Conservation (phyloP, 2,329 filamentous ascomycete genomes). For the Fusarium sp. region DNA sequence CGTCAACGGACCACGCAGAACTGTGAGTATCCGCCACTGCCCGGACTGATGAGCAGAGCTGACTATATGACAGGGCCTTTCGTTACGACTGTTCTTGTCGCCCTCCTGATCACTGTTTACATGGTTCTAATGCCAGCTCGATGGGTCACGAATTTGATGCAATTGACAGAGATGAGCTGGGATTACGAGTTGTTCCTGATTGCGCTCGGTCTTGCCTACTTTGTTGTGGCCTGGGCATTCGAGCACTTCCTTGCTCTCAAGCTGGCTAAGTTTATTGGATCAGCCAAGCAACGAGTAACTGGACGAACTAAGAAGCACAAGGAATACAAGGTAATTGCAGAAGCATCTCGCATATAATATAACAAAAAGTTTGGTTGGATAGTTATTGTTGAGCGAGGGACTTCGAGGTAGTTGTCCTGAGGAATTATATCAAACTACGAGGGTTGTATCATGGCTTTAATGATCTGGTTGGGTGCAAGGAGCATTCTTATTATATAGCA, state of each 20-base stretch:
- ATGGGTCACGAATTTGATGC: slow-evolving; percentile 79
- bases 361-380: neutral
- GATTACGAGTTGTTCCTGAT: slow-evolving; percentile 79
- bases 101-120: slow-evolving; percentile 74
- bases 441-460: neutral
- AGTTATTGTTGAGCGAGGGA: neutral
- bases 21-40: slow-evolving; percentile 59
- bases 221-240: slow-evolving; percentile 73
- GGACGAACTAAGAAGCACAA: slow-evolving; percentile 79
- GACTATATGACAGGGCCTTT: slow-evolving; percentile 73
- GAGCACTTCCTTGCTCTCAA: slow-evolving; percentile 76
- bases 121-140: slow-evolving; percentile 80
- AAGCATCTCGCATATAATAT: slow-evolving; percentile 54
- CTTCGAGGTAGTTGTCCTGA: neutral
- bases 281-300: slow-evolving; percentile 64
- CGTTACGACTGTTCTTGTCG: slow-evolving; percentile 75
- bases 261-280: slow-evolving; percentile 74
- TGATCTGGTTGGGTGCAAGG: neutral
- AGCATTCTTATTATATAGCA: neutral
- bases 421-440: slow-evolving; percentile 3
- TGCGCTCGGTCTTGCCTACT: slow-evolving; percentile 72
- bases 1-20: slow-evolving; percentile 82
- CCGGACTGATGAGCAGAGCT: neutral
- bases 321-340: slow-evolving; percentile 82
- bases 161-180: slow-evolving; percentile 79